A percentile compares a stretch with the other conserved stretches of the same genome.
These are phyloP conservation scores for Pichia kluyveri DNA, from an alignment of 805 yeast species.

Conservation along the genomic window DNA sequence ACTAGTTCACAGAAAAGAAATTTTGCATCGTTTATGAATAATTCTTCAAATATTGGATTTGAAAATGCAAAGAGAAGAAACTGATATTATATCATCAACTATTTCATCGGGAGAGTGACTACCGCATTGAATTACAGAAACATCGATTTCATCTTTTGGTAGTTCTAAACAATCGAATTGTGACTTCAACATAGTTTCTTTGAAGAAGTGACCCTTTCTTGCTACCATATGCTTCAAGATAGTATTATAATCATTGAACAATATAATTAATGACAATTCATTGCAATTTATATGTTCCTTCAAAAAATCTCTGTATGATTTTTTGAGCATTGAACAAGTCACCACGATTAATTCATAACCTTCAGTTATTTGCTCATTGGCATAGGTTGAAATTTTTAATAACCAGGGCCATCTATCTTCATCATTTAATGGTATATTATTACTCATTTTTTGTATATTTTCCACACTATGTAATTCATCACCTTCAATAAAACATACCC, in stretches of 20 bases:
- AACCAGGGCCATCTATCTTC: conserved; percentile 95
- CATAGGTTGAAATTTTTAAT: conserved; percentile 33
- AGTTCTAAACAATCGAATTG: conserved; percentile 71
- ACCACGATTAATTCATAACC: conserved; percentile 36
- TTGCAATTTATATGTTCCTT: conserved; percentile 24
- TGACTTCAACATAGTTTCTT: conserved; percentile 70
- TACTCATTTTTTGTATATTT: conserved; percentile 77
- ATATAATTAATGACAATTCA: conserved; percentile 52
- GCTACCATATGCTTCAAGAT: conserved; percentile 49
- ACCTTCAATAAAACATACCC: conserved; percentile 51
- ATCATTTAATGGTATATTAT: conserved; percentile 74
- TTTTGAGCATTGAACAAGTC: conserved; percentile 81
- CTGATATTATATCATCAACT: conserved; percentile 4
- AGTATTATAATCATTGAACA: conserved; percentile 55
- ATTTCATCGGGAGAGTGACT: conserved; percentile 11
- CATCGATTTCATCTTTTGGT: conserved; percentile 32
- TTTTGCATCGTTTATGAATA: conserved; percentile 10
- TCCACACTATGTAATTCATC: conserved; percentile 63
- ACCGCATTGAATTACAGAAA: conserved; percentile 15
- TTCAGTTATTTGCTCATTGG: conserved; percentile 31
- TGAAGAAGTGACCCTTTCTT: conserved; percentile 83
- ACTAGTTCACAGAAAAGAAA: conserved; percentile 8
- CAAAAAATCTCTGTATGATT: conserved; percentile 58
- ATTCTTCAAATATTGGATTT: not conserved
- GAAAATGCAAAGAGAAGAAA: not conserved